These are phyloP conservation scores for Xenosphaeropsis pyriputrescens DNA, from an alignment of 2,329 filamentous ascomycete genomes.

Conservation along the genomic window DNA sequence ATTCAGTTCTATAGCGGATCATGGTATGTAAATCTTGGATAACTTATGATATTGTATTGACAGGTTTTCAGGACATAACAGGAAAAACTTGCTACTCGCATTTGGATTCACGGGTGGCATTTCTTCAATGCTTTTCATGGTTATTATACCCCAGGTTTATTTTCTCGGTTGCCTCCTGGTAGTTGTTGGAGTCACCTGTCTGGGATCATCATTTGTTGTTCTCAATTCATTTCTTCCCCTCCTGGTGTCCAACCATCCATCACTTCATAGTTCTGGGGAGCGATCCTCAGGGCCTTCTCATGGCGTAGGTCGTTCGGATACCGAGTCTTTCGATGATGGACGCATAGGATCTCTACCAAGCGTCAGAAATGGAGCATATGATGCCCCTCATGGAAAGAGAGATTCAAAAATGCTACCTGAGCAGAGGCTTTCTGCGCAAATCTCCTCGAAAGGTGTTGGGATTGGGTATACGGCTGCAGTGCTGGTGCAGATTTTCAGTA, in stretches of 20 bases:
- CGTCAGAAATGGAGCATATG: constrained; percentile 18
- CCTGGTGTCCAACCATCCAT: constrained; percentile 71
- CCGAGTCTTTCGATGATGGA: no score
- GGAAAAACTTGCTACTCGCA: constrained; percentile 69
- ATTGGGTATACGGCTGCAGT: constrained; percentile 84
- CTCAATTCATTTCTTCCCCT: constrained; percentile 89
- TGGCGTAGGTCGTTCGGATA: not conserved
- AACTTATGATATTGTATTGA: constrained; percentile 2
- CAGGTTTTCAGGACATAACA: constrained; percentile 36
- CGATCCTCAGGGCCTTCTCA: not conserved
- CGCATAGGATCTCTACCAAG: not conserved
- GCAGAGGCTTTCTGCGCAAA: constrained; percentile 69
- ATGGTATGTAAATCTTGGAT: constrained; percentile 34
- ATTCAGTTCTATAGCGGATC: constrained; percentile 89
- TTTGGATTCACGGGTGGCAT: constrained; percentile 77
- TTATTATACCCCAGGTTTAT: constrained; percentile 60
- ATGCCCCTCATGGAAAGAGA: no score
- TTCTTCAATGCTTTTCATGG: constrained; percentile 76
- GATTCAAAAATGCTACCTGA: constrained; percentile 41
- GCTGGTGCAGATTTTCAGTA: constrained; percentile 66
- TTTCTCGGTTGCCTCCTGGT: constrained; percentile 68
- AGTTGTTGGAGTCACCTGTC: constrained; percentile 81
- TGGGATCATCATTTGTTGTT: constrained; percentile 87
- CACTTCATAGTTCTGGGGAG: constrained; percentile 1
- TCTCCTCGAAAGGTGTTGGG: constrained; percentile 83